These are phyloP conservation scores for Orbilia brochopaga DNA, from an alignment of 2,329 filamentous ascomycete genomes.

Conservation along the genomic window DNA sequence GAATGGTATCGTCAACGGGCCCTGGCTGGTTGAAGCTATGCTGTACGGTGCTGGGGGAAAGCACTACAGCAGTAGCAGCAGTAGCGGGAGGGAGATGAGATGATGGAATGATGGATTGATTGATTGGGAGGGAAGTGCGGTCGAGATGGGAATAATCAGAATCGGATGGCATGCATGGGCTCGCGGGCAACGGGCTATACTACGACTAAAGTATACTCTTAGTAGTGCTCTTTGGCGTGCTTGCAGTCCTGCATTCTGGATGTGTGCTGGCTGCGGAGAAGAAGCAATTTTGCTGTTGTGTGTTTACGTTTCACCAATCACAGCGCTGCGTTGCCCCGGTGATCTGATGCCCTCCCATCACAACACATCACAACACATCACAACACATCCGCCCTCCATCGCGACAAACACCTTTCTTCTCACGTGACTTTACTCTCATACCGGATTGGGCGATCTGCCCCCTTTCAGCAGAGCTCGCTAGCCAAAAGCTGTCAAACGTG, in stretches of 20 bases:
- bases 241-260: too few relatives aligned
- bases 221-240: too few relatives aligned
- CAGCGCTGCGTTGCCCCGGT: conserved; percentile 43
- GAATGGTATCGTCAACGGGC: neutral
- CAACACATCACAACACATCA: neutral
- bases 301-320: conserved; percentile 38
- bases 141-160: neutral
- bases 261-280: too few relatives aligned
- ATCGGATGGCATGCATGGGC: neutral
- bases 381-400: neutral
- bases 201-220: neutral
- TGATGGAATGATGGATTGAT: neutral
- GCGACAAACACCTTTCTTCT: neutral
- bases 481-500: neutral
- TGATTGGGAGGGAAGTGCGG: neutral
- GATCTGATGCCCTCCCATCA: conserved; percentile 13
- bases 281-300: conserved; percentile 30
- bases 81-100: neutral
- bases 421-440: neutral
- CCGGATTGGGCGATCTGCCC: neutral
- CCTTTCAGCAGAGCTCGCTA: conserved; percentile 1
- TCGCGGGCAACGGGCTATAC: neutral
- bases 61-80: neutral
- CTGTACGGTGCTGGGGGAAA: neutral
- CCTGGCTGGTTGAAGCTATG: neutral